Evolutionary conservation across 768 basidiomycete species (phyloP), one percentile per base, ranked within the genome.

Genomic region (Suillus spraguei): DNA sequence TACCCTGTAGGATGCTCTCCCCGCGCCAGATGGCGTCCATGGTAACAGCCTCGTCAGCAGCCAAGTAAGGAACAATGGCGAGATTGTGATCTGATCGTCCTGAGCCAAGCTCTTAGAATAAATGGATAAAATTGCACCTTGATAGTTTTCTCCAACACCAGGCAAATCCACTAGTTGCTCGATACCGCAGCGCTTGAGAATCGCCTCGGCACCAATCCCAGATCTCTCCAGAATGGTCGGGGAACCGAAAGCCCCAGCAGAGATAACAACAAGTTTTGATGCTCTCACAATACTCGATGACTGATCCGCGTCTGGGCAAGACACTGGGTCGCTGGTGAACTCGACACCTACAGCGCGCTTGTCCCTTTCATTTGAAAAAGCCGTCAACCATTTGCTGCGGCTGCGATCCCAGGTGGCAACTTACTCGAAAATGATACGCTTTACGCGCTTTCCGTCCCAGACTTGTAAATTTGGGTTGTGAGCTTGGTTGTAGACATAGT

Each of bases 111-210:
- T 10, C 22, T 6, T 35, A 1, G 2, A 33, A 33, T 20, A 32
- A 32, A 3, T 44, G n/a, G n/a, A n/a, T 5, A 11, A 42, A 28
- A 20, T 59, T 69, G 49, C 62, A 83, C 85, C 85, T 73, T 82
- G 80, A 62, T 83, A 85, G 67, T 91, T 84, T 68, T 89, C 87
- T 20, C 91, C 91, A 2, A 94, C 91, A 16, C 88, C 88, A 1
- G 90, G 89, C 13, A 93, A 82, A 60, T 91, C 85, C 22, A 90
- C 80, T 35, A 85, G 60, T 63, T 80, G 77, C 8, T 74, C 67
- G 46, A 94, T 81, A 13, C 78, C 79, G 60, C 83, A 75, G 36
- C 74, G 75, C 47, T 81, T 69, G 47, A 92, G 76, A 46, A 88
- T 66, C 1, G 74, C 69, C 20, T 72, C 68, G 3, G 82, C 81